A percentile compares a stretch with the other conserved stretches of the same genome.
Conservation (phyloP, 2,329 filamentous ascomycete genomes). For the Chaetomium sp. region DNA sequence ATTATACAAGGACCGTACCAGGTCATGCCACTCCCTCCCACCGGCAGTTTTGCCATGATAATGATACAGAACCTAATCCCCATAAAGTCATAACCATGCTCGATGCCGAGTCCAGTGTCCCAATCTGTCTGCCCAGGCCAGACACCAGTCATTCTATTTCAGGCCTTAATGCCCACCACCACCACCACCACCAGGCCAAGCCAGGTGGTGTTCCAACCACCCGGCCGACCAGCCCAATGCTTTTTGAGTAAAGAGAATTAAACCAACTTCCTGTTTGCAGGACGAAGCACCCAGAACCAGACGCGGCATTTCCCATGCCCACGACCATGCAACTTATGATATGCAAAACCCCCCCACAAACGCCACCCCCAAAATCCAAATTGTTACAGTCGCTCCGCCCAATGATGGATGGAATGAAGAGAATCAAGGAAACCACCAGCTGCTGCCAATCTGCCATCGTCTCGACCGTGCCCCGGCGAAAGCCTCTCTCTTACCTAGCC, state of each 20-base stretch:
- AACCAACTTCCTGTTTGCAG: background rate
- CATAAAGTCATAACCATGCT: background rate
- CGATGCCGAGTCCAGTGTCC: background rate
- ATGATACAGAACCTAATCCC: conserved; percentile 10
- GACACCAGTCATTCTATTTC: conserved; percentile 11
- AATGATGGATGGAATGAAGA: background rate
- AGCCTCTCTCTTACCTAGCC: conserved; percentile 51
- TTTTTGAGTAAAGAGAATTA: background rate
- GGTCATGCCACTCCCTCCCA: conserved; percentile 4
- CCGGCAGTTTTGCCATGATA: conserved; percentile 1
- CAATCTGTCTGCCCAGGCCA: background rate
- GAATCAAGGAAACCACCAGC: background rate
- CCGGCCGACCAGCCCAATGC: background rate
- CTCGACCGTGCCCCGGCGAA: too few species aligned
- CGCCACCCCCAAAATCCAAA: background rate
- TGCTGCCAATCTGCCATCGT: background rate
- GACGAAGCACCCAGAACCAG: background rate
- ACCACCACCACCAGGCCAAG: too few species aligned
- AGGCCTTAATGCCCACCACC: background rate
- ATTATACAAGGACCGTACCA: background rate
- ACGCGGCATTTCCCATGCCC: background rate
- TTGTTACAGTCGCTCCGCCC: conserved; percentile 1
- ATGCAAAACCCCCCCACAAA: background rate
- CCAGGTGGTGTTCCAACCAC: background rate
- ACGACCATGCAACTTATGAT: background rate